Base-by-base conservation (phyloP, 2,329 filamentous ascomycete genomes). In the Hymenoscyphus occultus region DNA sequence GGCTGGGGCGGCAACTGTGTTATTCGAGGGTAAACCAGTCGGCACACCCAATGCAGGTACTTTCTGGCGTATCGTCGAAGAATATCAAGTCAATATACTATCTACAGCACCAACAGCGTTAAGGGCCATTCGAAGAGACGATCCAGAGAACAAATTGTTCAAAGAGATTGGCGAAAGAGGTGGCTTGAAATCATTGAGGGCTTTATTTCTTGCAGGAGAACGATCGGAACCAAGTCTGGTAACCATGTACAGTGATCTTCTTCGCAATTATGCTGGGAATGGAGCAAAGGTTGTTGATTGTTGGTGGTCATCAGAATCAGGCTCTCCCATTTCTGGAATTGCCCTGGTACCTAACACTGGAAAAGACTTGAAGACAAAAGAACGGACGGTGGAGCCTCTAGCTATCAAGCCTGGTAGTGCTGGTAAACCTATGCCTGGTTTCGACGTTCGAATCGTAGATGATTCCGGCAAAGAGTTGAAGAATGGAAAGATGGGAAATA, bases 11-110 rank as follows among this genome's bases (percentile, higher is more conserved):
- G 89, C 93, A 1, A 96, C 92, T 0, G 86, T 97, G 0, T 81
- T 97, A 0, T 97, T 93, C 76, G 93, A 97, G 78, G 94, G 93
- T n/a, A 97, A 97, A 71, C 93, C 93, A 0, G 83, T 97, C 13
- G 93, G 93, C 4, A 97, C 93, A 0, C 93, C 93, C 0, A 88
- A 97, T 71, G 90, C 92, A 0, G 90, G 91, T 5, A 90, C 90
- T 0, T 95, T 97, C 75, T 98, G 93, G 93, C 83, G 93, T 2
- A 86, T 97, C 19, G 78, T 96, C 3, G 89, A 93, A 69, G 90
- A 96, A 72, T 90, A 97, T 80, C 89, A 89, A 72, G 92, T 96
- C 63, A 96, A 91, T 67, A 85, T 86, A 5, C 81, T 96, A 71
- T 96, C 91, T 75, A 97, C 93, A 0, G 94, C 93, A 0, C 93